Evolutionary conservation across 257 asterid genomes (phyloP).

Genomic region (Solanum chiquidenum): DNA sequence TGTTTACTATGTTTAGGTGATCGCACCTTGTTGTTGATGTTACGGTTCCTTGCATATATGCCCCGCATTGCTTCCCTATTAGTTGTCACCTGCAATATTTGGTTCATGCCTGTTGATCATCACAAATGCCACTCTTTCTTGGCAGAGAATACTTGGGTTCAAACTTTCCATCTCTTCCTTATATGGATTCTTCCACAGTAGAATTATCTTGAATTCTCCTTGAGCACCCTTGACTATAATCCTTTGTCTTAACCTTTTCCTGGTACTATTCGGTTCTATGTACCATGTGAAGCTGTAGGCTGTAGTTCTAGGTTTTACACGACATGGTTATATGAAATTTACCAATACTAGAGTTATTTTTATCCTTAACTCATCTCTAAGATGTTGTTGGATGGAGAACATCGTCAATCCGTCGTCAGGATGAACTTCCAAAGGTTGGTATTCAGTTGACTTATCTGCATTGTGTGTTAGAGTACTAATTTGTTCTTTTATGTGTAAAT

Average conservation of each 20-base stretch:
- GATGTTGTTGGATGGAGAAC: slow-evolving; percentile 98
- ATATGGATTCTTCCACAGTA: neutral
- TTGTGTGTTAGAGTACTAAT: neutral
- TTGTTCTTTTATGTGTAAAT: slow-evolving; percentile 8
- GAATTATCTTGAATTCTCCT: neutral
- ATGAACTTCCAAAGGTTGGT: slow-evolving; percentile 73
- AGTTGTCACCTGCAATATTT: neutral
- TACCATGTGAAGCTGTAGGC: neutral
- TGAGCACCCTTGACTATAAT: neutral
- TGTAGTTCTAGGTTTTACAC: neutral
- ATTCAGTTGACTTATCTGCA: neutral
- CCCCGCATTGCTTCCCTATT: neutral
- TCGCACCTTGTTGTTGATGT: neutral
- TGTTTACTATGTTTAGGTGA: neutral
- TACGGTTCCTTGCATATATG: neutral
- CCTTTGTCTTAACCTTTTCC: neutral
- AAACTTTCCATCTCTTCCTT: neutral
- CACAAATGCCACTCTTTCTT: neutral
- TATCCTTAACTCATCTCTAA: slow-evolving; percentile 41
- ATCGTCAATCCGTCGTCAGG: slow-evolving; percentile 78
- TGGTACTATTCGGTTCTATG: neutral
- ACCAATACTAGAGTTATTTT: neutral
- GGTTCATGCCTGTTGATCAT: neutral
- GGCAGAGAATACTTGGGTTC: neutral
- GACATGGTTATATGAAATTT: neutral